Base-by-base conservation (phyloP, 371 early-diverging fungal genomes). In the Saksenaea vasiformis region DNA sequence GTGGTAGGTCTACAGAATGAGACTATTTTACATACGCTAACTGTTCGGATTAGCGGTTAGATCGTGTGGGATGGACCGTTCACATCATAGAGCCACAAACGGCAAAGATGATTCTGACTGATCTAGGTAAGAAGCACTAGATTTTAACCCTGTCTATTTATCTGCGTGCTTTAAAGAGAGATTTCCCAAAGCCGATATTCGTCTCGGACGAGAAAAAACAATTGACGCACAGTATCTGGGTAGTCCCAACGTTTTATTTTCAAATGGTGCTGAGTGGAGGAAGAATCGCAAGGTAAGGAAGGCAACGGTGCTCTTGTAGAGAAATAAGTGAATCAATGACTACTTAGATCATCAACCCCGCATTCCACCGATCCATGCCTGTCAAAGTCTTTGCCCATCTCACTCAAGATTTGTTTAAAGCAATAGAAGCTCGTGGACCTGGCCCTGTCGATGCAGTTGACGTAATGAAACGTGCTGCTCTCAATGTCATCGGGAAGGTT, bases 401-500 rank as follows among this genome's bases (percentile, higher is more conserved):
- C 11, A 58, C 62, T 0, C 22, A 47, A 13, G 57, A 54, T 0
- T 10, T 76, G 7, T 76, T 80, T 44, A 14, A 19, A 0, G 55
- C 38, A 0, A 62, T 79, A 24, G 74, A 64, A 22, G 22, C 51
- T 9, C 31, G 38, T 10, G 22, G 17, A 2, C 19, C 19, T 1
- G 51, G 22, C 2, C 51, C 51, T 0, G 28, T 75, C 13, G 56
- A 72, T 39, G 62, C 73, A 1, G 17, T 61, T 13, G 61, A 62
- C 47, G 27, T 68, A 14, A 59, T 74, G 41, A 38, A 64, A 54
- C 58, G 74, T 11, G 75, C 56, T 55, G 72, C 80, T 2, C 59
- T 80, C 22, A 76, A 80, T 63, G 71, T 65, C 11, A 75, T 80
- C 36, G 78, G 78, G 9, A 58, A 47, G n/a, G 70, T 73, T 8